phyloP scores from a whole-genome alignment of 805 yeast genomes.

The Ogataea zsoltii region DNA sequence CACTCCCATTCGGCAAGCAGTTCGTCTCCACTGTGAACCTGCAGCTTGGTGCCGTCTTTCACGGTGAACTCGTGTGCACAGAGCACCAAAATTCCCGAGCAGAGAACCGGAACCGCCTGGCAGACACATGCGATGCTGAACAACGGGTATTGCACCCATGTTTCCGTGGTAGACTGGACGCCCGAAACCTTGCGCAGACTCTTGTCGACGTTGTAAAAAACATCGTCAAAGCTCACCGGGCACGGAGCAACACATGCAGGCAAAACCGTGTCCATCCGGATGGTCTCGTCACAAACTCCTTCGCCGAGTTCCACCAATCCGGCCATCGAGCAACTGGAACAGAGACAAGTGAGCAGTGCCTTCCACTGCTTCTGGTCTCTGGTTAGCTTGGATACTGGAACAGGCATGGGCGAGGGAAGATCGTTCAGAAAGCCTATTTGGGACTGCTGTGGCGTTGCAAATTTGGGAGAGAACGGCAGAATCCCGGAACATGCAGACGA shows the following conservation, averaged over 20 bases:
- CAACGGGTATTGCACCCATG: slow-evolving; percentile 42
- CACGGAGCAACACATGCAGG: slow-evolving; percentile 29
- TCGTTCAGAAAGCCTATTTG: slow-evolving; percentile 29
- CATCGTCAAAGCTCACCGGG: slow-evolving; percentile 15
- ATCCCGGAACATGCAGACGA: slow-evolving; percentile 34
- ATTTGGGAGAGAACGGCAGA: slow-evolving; percentile 38
- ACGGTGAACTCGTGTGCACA: slow-evolving; percentile 10
- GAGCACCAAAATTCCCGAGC: slow-evolving; percentile 29
- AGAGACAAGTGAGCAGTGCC: slow-evolving; percentile 34
- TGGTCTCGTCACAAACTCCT: slow-evolving; percentile 33
- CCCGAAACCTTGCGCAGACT: slow-evolving; percentile 18
- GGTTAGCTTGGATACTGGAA: slow-evolving; percentile 16
- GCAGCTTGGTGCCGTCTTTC: slow-evolving; percentile 1
- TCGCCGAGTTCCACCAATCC: slow-evolving; percentile 41
- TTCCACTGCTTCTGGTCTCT: slow-evolving; percentile 29
- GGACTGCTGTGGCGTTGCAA: slow-evolving; percentile 10
- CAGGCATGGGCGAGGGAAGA: slow-evolving; percentile 23
- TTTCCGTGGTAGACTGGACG: slow-evolving; percentile 35
- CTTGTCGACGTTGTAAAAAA: slow-evolving; percentile 16
- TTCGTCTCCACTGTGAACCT: slow-evolving; percentile 10
- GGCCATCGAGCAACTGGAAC: slow-evolving; percentile 34
- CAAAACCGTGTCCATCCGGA: slow-evolving; percentile 13
- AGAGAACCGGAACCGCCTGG: slow-evolving; percentile 33
- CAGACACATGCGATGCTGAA: slow-evolving; percentile 32
- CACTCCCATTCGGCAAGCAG: slow-evolving; percentile 11